These are phyloP conservation scores for Magnaporthiopsis incrustans DNA, from an alignment of 2,329 filamentous ascomycete species.

Conservation along the genomic window DNA sequence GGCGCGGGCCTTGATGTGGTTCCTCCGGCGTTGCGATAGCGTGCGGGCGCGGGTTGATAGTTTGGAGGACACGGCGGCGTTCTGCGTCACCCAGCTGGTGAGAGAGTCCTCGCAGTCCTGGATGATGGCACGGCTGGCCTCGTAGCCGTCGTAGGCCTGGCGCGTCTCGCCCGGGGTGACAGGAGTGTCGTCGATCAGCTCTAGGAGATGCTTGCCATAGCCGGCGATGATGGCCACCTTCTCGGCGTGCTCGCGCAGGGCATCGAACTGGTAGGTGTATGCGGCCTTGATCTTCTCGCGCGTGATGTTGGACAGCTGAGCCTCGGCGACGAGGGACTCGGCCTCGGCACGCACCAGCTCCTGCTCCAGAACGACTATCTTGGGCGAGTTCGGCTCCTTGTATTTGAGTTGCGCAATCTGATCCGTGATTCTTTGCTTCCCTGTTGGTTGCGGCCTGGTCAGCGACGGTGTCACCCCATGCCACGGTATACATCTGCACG, in stretches of 20 bases:
- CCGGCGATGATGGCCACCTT: constrained; percentile 97
- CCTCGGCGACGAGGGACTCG: constrained; percentile 96
- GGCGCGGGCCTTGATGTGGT: constrained; percentile 58
- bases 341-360: constrained; percentile 97
- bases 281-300: constrained; percentile 98
- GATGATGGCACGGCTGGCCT: constrained; percentile 97
- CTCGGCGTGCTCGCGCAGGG: constrained; percentile 92
- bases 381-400: constrained; percentile 97
- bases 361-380: constrained; percentile 96
- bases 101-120: constrained; percentile 97
- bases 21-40: constrained; percentile 74
- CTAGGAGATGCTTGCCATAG: constrained; percentile 95
- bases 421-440: constrained; percentile 98
- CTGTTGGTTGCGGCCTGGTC: constrained; percentile 31
- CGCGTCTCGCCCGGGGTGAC: constrained; percentile 96
- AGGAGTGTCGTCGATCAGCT: constrained; percentile 91
- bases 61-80: constrained; percentile 79
- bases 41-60: constrained; percentile 82
- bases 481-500: too few species aligned
- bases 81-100: constrained; percentile 92
- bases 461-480: constrained; percentile 14
- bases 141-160: constrained; percentile 93
- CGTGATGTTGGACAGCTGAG: constrained; percentile 97
- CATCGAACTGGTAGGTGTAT: constrained; percentile 97
- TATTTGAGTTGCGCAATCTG: constrained; percentile 99